These are phyloP conservation scores for Lentinula edodes DNA, from an alignment of 768 basidiomycete species.

Conservation along the genomic window DNA sequence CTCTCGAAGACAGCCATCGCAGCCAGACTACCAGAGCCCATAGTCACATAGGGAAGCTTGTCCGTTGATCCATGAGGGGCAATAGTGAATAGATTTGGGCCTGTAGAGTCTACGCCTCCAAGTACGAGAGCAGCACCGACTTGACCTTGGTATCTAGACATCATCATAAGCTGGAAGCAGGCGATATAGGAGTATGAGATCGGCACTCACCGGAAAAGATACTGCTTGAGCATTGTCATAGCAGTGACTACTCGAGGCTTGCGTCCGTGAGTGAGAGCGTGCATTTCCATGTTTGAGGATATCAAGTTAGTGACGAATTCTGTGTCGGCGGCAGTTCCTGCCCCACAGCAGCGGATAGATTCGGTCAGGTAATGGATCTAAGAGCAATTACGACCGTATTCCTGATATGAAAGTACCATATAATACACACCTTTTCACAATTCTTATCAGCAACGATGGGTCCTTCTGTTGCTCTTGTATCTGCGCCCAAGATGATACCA, in stretches of 20 bases:
- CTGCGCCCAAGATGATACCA: constrained; percentile 92
- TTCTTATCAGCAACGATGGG: constrained; percentile 98
- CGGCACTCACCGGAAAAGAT: constrained; percentile 71
- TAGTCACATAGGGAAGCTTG: constrained; percentile 97
- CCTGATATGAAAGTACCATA: not conserved
- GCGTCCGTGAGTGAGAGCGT: constrained; percentile 83
- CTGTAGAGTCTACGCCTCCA: constrained; percentile 92
- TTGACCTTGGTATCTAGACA: constrained; percentile 79
- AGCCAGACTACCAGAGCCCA: constrained; percentile 94
- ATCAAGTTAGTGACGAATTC: constrained; percentile 94
- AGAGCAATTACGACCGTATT: not conserved
- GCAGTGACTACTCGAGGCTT: constrained; percentile 94
- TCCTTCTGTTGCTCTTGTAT: constrained; percentile 93
- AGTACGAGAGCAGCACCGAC: constrained; percentile 94
- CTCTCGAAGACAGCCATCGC: constrained; percentile 99
- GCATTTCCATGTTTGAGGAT: constrained; percentile 93
- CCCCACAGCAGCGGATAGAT: constrained; percentile 95
- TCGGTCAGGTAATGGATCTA: constrained; percentile 98
- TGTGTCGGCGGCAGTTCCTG: constrained; percentile 98
- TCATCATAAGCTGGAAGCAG: not conserved
- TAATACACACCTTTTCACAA: constrained; percentile 84
- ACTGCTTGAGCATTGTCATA: constrained; percentile 98
- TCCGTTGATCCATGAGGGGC: constrained; percentile 97
- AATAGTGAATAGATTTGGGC: constrained; percentile 93
- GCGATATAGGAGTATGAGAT: not conserved